Percentiles rank a stretch among this genome's conserved stretches.
Conservation (phyloP, 148 eudicot genomes). For the Nepenthes mirabilis region DNA sequence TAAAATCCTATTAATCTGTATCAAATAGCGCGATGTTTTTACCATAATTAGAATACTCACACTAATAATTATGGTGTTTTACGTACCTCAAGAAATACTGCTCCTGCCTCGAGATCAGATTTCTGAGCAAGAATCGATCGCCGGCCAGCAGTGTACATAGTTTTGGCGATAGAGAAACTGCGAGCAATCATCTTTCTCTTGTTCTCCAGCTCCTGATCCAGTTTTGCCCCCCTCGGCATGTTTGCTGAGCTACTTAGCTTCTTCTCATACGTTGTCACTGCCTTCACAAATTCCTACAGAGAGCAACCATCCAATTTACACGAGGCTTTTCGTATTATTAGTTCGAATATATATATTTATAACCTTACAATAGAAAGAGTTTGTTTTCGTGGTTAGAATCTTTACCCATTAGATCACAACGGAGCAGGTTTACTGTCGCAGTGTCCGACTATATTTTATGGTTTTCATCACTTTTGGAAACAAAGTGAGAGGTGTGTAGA, state of each 20-base stretch:
- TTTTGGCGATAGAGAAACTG: conserved; percentile 33
- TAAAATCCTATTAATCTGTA: no score
- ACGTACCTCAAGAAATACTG: conserved; percentile 26
- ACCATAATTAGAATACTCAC: background rate
- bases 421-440: no score
- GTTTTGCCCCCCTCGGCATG: conserved; percentile 17
- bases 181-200: conserved; percentile 30
- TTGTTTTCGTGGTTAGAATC: no score
- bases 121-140: conserved; percentile 6
- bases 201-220: conserved; percentile 31
- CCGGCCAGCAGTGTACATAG: conserved; percentile 22
- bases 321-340: no score
- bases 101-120: conserved; percentile 31
- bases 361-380: no score
- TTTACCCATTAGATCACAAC: no score
- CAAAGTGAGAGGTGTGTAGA: no score
- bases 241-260: conserved; percentile 14
- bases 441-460: no score
- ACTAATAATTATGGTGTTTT: no score
- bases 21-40: background rate
- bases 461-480: no score
- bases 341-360: no score
- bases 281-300: conserved; percentile 37
- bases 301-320: no score
- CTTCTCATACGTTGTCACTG: conserved; percentile 32